Evolutionary conservation across 2,329 filamentous ascomycete genomes (phyloP).

Genomic region (Fusarium sterilihyphosum): DNA sequence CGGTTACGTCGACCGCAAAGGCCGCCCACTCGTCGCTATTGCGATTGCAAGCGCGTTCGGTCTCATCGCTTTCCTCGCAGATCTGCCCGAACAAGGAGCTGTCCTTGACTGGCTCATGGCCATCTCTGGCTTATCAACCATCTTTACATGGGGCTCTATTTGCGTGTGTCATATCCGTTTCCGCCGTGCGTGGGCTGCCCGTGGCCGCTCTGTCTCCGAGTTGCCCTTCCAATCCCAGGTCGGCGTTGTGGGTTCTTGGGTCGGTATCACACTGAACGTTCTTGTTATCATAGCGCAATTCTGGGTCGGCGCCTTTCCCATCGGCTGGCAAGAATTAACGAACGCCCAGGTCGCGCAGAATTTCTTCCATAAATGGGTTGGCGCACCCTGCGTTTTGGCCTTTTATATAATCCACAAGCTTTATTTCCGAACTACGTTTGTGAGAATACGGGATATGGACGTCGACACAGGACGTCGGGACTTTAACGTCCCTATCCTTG

Average conservation of each 20-base stretch:
- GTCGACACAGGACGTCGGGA: slow-evolving; percentile 86
- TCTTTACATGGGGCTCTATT: slow-evolving; percentile 86
- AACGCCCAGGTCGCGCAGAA: slow-evolving; percentile 61
- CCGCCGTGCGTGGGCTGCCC: slow-evolving; percentile 77
- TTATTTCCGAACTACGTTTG: slow-evolving; percentile 73
- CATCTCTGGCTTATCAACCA: slow-evolving; percentile 75
- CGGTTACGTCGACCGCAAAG: slow-evolving; percentile 83
- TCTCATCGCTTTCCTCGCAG: slow-evolving; percentile 80
- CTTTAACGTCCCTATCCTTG: slow-evolving; percentile 80
- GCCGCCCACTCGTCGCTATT: slow-evolving; percentile 82
- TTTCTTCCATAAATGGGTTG: slow-evolving; percentile 80
- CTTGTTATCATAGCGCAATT: slow-evolving; percentile 85
- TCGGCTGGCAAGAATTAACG: slow-evolving; percentile 63
- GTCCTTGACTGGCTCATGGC: slow-evolving; percentile 85
- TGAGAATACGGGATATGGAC: slow-evolving; percentile 81
- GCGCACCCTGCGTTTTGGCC: slow-evolving; percentile 72
- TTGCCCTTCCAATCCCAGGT: slow-evolving; percentile 84
- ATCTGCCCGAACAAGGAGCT: slow-evolving; percentile 65
- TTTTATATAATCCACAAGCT: slow-evolving; percentile 83
- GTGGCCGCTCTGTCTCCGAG: slow-evolving; percentile 77
- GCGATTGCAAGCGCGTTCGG: slow-evolving; percentile 73
- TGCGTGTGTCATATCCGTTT: slow-evolving; percentile 94
- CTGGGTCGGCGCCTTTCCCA: slow-evolving; percentile 85
- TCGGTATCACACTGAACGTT: slow-evolving; percentile 79
- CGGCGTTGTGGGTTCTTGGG: slow-evolving; percentile 81